phyloP scores from a whole-genome alignment of 331 rosid species.

The Malus hybrid region DNA sequence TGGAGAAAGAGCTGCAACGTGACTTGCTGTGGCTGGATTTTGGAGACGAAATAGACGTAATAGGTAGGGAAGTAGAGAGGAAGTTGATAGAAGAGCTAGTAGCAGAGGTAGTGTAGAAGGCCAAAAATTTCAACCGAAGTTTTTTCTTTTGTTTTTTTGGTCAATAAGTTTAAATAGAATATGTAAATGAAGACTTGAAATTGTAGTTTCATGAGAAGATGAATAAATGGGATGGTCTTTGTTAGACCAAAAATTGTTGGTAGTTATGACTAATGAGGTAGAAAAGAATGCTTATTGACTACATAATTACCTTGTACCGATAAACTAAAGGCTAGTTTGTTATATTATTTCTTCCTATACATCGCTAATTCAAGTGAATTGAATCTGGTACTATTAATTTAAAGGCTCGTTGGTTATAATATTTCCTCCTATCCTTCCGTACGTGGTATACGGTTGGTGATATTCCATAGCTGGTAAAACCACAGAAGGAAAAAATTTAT shows the following conservation, averaged over 20 bases:
- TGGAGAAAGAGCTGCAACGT: slow-evolving; percentile 38
- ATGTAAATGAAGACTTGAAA: slow-evolving; percentile 47
- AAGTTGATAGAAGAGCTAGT: slow-evolving; percentile 60
- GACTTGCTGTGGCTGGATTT: slow-evolving; percentile 59
- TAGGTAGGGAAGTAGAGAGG: slow-evolving; percentile 61
- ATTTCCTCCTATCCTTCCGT: not conserved
- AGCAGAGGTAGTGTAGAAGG: slow-evolving; percentile 40
- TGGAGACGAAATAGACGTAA: slow-evolving; percentile 46
- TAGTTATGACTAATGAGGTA: not conserved
- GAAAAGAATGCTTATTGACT: not conserved
- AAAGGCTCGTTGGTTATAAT: too few species aligned
- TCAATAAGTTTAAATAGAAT: slow-evolving; percentile 11
- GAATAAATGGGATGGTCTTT: slow-evolving; percentile 29
- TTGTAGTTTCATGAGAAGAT: slow-evolving; percentile 40
- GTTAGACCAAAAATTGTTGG: not conserved
- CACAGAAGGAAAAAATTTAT: not conserved
- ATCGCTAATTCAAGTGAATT: too few species aligned
- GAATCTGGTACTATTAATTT: too few species aligned
- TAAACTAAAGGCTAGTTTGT: too few species aligned
- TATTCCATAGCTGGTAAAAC: not conserved
- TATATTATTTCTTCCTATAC: too few species aligned
- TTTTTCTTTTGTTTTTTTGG: not conserved
- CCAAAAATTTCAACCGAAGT: slow-evolving; percentile 18
- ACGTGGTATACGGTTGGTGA: not conserved
- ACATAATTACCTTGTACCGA: not conserved